These are phyloP conservation scores for Rhynchospora breviuscula DNA, from an alignment of 176 grass and related monocot genomes.

Conservation along the genomic window DNA sequence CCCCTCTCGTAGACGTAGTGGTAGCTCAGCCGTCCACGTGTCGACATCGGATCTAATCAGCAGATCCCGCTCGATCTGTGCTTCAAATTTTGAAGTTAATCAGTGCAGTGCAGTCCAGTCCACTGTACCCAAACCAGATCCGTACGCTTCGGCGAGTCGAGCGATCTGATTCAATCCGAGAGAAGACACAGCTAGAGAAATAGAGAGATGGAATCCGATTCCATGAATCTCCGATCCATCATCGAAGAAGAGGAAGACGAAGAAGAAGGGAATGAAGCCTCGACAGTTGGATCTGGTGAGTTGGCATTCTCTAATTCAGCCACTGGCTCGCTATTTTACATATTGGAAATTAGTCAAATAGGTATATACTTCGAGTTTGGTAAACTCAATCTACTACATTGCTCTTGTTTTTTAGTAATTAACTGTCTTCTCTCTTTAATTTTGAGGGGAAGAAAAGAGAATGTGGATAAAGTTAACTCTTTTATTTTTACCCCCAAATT, in stretches of 20 bases:
- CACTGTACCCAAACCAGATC: neutral
- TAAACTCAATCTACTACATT: neutral
- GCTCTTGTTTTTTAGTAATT: neutral
- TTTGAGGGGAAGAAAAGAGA: no score
- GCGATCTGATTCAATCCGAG: neutral
- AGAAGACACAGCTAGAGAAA: neutral
- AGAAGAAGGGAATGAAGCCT: neutral
- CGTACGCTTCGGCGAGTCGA: neutral
- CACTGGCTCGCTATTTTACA: neutral
- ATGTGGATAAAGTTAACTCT: no score
- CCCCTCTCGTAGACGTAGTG: neutral
- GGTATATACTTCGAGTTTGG: neutral
- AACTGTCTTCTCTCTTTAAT: no score
- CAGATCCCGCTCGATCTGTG: constrained; percentile 6
- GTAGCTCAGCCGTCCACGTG: neutral
- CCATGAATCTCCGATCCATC: constrained; percentile 1
- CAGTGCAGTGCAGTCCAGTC: no score
- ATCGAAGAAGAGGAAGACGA: constrained; percentile 21
- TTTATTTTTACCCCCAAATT: no score
- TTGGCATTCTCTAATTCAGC: neutral
- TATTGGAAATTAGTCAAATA: neutral
- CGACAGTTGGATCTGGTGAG: constrained; percentile 10
- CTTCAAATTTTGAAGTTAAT: neutral
- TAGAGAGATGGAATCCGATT: constrained; percentile 18
- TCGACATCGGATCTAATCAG: neutral